Conservation (phyloP, 768 basidiomycete genomes). For the Pleurotus cornucopiae region DNA sequence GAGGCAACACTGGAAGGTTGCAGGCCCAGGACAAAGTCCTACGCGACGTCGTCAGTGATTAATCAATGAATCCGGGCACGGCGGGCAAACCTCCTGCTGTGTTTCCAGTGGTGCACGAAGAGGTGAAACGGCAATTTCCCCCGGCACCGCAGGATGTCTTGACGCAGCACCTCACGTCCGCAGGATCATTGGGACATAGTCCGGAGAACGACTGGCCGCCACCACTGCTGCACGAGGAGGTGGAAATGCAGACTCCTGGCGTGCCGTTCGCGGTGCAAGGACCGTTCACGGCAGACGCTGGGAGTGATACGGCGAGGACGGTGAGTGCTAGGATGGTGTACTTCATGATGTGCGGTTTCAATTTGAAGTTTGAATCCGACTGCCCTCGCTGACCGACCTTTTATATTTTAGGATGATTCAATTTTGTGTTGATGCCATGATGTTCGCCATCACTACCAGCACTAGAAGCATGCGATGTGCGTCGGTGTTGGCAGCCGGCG, state of each 20-base stretch:
- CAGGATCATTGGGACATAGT: conserved; percentile 24
- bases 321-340: neutral
- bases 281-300: conserved; percentile 14
- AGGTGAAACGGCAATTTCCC: conserved; percentile 22
- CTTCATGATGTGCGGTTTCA: neutral
- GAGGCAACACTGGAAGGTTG: conserved; percentile 21
- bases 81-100: conserved; percentile 11
- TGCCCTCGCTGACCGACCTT: too few species aligned
- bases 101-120: conserved; percentile 18
- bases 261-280: conserved; percentile 20
- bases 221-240: conserved; percentile 17
- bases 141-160: conserved; percentile 20
- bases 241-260: conserved; percentile 22
- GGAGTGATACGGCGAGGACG: neutral
- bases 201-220: conserved; percentile 19
- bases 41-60: neutral
- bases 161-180: conserved; percentile 23
- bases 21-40: conserved; percentile 25
- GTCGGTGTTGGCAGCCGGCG: too few species aligned
- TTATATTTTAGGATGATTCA: too few species aligned
- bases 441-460: too few species aligned
- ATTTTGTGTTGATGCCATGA: too few species aligned
- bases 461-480: too few species aligned
- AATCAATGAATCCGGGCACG: neutral
- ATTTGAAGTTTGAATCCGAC: too few species aligned